Evolutionary conservation across 192 early-diverging fungal genomes (phyloP).

Genomic region (Lobosporangium transversale): DNA sequence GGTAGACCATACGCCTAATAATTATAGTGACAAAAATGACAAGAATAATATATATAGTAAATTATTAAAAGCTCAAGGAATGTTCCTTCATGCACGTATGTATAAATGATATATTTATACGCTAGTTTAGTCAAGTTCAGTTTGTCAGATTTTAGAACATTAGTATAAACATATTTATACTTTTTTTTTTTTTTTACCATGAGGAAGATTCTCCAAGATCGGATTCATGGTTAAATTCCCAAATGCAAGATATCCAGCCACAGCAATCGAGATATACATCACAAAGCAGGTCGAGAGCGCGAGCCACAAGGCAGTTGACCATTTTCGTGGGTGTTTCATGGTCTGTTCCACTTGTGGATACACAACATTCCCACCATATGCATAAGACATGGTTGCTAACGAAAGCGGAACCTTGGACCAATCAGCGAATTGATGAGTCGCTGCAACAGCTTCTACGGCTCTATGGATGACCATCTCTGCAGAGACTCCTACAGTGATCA

Average conservation of each 20-base stretch:
- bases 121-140: too few relatives aligned
- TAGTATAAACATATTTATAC: too few relatives aligned
- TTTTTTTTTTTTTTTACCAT: conserved; percentile 7
- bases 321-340: conserved; percentile 77
- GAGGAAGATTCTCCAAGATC: conserved; percentile 71
- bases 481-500: conserved; percentile 67
- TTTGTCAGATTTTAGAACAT: too few relatives aligned
- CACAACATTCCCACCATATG: conserved; percentile 80
- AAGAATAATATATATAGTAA: not conserved
- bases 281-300: conserved; percentile 67
- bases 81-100: too few relatives aligned
- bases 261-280: conserved; percentile 74
- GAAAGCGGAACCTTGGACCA: conserved; percentile 69
- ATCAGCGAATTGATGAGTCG: conserved; percentile 51
- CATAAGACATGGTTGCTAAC: conserved; percentile 76
- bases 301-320: conserved; percentile 66
- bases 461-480: conserved; percentile 43
- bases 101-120: too few relatives aligned
- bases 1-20: conserved; percentile 61
- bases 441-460: not conserved
- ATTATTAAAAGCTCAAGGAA: not conserved
- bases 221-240: conserved; percentile 70
- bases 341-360: conserved; percentile 82
- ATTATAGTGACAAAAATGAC: too few relatives aligned
- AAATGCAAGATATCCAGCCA: conserved; percentile 78